Evolutionary conservation across 208 protist species (phyloP).

Genomic region (Acanthamoeba divionensis): DNA sequence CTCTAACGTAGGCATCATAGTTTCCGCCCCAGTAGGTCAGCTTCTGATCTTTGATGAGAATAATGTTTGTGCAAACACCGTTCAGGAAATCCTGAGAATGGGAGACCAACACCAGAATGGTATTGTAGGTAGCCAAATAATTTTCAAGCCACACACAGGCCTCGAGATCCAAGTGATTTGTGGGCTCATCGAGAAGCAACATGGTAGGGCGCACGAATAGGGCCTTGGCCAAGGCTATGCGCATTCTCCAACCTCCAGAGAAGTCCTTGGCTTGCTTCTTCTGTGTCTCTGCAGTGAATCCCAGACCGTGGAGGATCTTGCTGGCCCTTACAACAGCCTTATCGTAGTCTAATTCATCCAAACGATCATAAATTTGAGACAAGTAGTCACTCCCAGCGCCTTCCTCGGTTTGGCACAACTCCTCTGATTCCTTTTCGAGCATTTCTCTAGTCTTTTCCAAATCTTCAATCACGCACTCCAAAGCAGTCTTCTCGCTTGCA

Average conservation of each 20-base stretch:
- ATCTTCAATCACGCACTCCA: conserved; percentile 74
- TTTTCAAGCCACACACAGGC: conserved; percentile 94
- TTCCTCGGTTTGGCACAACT: conserved; percentile 46
- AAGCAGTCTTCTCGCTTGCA: conserved; percentile 65
- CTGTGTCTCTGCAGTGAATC: conserved; percentile 91
- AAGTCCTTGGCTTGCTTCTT: conserved; percentile 59
- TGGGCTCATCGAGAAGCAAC: conserved; percentile 95
- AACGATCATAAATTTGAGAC: background rate
- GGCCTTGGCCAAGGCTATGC: conserved; percentile 92
- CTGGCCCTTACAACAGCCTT: conserved; percentile 81
- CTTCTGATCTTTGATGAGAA: conserved; percentile 85
- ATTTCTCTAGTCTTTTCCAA: conserved; percentile 54
- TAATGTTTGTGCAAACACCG: conserved; percentile 94
- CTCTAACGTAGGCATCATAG: conserved; percentile 83
- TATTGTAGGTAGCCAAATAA: conserved; percentile 89
- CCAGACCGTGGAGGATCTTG: conserved; percentile 83
- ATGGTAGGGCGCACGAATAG: conserved; percentile 92
- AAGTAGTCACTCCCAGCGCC: background rate
- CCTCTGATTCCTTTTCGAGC: conserved; percentile 65
- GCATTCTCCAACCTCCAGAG: conserved; percentile 96
- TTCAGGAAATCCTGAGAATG: conserved; percentile 96
- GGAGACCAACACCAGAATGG: conserved; percentile 92
- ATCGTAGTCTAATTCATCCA: conserved; percentile 92
- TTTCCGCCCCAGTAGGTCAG: conserved; percentile 82
- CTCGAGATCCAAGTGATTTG: conserved; percentile 95